These are phyloP conservation scores for Amanita pseudoporphyria DNA, from an alignment of 768 basidiomycete genomes.

Conservation along the genomic window DNA sequence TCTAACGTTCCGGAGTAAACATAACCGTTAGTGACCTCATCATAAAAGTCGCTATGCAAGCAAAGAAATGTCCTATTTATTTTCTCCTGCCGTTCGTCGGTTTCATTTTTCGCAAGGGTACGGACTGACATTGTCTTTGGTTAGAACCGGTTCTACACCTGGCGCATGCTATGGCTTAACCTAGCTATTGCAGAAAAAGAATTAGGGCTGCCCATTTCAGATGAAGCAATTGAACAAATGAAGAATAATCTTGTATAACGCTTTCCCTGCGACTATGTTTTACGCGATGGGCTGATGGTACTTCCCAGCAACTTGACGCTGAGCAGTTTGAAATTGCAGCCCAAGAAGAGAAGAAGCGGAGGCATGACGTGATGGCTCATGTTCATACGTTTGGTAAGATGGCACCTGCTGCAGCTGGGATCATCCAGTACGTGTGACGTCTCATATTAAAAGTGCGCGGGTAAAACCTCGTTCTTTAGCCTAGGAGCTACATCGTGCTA, in stretches of 20 bases:
- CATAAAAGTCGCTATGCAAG: conserved; percentile 87
- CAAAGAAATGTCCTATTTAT: conserved; percentile 96
- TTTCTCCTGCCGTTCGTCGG: conserved; percentile 76
- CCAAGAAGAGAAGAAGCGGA: conserved; percentile 89
- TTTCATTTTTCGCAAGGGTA: not conserved
- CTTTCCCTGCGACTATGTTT: not conserved
- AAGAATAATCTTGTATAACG: conserved; percentile 70
- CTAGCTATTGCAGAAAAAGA: conserved; percentile 96
- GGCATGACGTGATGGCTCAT: conserved; percentile 99
- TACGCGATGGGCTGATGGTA: not conserved
- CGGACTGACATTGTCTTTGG: not conserved
- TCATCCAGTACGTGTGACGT: conserved; percentile 67
- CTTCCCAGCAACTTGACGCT: conserved; percentile 61
- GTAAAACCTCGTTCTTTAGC: conserved; percentile 26
- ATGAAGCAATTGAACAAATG: conserved; percentile 93
- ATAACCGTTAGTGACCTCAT: not conserved
- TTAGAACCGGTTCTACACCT: conserved; percentile 91
- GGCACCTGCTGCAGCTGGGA: conserved; percentile 90
- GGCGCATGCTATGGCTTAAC: conserved; percentile 93
- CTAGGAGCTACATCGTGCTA: conserved; percentile 98
- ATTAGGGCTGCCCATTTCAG: conserved; percentile 82
- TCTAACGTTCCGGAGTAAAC: not conserved
- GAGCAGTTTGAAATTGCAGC: conserved; percentile 91
- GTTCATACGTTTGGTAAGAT: conserved; percentile 95
- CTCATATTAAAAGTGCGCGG: not conserved